Evolutionary conservation across 192 early-diverging fungal species (phyloP), one percentile per base, ranked within the genome.

Genomic region (Coemansia aciculifera): DNA sequence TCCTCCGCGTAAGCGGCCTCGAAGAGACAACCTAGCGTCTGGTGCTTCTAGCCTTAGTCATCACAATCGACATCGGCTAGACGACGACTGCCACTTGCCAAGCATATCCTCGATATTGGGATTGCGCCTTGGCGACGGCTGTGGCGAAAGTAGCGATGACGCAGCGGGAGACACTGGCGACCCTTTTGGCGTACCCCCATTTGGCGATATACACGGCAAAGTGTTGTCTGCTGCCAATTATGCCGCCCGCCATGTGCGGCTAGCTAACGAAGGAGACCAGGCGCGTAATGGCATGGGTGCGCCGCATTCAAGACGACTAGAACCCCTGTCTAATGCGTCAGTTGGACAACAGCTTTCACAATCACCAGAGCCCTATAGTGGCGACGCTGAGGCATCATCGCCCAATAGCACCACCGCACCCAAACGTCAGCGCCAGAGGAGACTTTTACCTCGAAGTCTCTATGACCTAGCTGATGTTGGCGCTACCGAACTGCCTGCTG

Each of bases 131-230:
- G 44, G 42, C 29, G 59, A 56, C 42, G 31, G 38, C 37, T 13
- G 40, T 48, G 39, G 29, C 57, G 31, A 52, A 56, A 56, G 34
- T 46, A 36, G n/a, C 9, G 21, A 21, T 2, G 7, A 56, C 34
- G 13, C 15, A n/a, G 19, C n/a, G 21, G 43, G 48, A 27, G 34
- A 49, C 9, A n/a, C 2, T 21, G 11, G 27, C 51, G 69, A 71
- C 59, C 69, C 69, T 3, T 71, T 59, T 54, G 69, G 44, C 31
- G 43, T 71, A 24, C 68, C 68, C 11, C 36, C 17, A 24, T 56
- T 44, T 51, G 19, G 43, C 27, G 56, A 67, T 34, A 57, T 57
- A n/a, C 54, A 57, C 27, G 31, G 13, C 29, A 57, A 57, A 29
- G 34, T 29, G 27, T 17, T 32, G 15, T 15, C 54, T 32, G 54